A percentile compares a stretch with the other conserved stretches of the same genome.
These are phyloP conservation scores for Bolboschoenus planiculmis DNA, from an alignment of 176 grass and related monocot genomes.

Conservation along the genomic window DNA sequence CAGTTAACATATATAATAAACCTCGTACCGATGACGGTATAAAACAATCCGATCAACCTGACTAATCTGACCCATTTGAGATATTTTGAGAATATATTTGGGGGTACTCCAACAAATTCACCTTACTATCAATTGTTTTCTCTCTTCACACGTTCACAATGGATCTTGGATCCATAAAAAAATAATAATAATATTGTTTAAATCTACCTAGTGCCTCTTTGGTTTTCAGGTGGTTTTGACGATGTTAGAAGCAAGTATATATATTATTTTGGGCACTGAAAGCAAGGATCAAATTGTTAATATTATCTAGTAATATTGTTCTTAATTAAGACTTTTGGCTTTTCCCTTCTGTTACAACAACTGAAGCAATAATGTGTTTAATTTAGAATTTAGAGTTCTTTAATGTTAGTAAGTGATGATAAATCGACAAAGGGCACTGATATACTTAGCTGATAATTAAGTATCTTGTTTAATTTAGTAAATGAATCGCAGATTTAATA, in stretches of 20 bases:
- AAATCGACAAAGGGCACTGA: neutral
- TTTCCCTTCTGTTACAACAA: neutral
- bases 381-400: neutral
- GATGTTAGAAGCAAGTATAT: conserved; percentile 18
- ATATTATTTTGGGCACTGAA: conserved; percentile 10
- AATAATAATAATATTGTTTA: conserved; percentile 9
- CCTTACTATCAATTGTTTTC: neutral
- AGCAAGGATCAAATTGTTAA: conserved; percentile 5
- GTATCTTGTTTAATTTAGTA: neutral
- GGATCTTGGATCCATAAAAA: conserved; percentile 19
- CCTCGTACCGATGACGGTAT: too few species aligned
- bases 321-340: neutral
- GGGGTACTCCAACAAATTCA: neutral
- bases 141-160: neutral
- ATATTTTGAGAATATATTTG: neutral
- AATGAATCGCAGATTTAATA: too few species aligned
- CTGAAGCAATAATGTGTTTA: neutral
- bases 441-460: neutral
- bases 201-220: neutral
- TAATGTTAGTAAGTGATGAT: neutral
- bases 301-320: neutral
- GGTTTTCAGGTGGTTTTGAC: conserved; percentile 19
- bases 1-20: too few species aligned
- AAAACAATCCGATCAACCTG: too few species aligned
- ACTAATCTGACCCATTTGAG: neutral